These are phyloP conservation scores for Brassica hybrid DNA, from an alignment of 441 rosid genomes.

Conservation along the genomic window DNA sequence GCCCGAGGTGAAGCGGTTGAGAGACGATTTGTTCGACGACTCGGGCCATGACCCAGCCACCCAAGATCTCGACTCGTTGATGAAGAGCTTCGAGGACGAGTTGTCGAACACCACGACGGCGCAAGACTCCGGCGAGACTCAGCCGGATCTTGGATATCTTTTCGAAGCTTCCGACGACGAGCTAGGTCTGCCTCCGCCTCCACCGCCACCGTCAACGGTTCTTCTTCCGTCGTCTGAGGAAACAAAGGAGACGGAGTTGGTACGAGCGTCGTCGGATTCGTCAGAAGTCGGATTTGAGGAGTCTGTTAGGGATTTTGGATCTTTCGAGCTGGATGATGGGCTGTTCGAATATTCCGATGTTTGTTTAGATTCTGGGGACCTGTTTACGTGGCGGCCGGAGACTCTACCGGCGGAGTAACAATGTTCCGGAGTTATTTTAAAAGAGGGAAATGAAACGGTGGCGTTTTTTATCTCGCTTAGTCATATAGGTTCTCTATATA, in stretches of 20 bases:
- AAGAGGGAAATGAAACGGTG: slow-evolving; percentile 21
- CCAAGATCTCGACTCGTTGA: slow-evolving; percentile 72
- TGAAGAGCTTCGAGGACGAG: slow-evolving; percentile 76
- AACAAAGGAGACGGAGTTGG: slow-evolving; percentile 46
- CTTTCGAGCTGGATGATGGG: slow-evolving; percentile 56
- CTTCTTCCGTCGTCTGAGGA: slow-evolving; percentile 9
- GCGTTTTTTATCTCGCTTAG: slow-evolving; percentile 17
- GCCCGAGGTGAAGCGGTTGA: slow-evolving; percentile 62
- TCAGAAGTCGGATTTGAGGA: slow-evolving; percentile 53
- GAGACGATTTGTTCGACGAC: slow-evolving; percentile 72
- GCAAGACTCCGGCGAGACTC: slow-evolving; percentile 53
- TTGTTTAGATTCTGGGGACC: slow-evolving; percentile 51
- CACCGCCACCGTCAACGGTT: neutral
- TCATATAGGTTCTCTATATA: neutral
- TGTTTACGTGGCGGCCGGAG: slow-evolving; percentile 58
- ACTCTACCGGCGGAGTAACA: slow-evolving; percentile 51
- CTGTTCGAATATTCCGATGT: slow-evolving; percentile 61
- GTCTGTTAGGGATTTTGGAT: slow-evolving; percentile 48
- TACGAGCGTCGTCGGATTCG: slow-evolving; percentile 49
- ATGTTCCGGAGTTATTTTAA: neutral
- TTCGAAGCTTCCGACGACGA: slow-evolving; percentile 87
- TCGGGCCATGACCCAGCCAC: slow-evolving; percentile 46
- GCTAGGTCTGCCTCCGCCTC: slow-evolving; percentile 77
- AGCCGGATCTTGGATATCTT: slow-evolving; percentile 73
- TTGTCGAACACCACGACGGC: slow-evolving; percentile 44